Percentiles rank a stretch among this genome's conserved stretches.
phyloP scores from a whole-genome alignment of 768 basidiomycete genomes.

The Nidularia sp. region DNA sequence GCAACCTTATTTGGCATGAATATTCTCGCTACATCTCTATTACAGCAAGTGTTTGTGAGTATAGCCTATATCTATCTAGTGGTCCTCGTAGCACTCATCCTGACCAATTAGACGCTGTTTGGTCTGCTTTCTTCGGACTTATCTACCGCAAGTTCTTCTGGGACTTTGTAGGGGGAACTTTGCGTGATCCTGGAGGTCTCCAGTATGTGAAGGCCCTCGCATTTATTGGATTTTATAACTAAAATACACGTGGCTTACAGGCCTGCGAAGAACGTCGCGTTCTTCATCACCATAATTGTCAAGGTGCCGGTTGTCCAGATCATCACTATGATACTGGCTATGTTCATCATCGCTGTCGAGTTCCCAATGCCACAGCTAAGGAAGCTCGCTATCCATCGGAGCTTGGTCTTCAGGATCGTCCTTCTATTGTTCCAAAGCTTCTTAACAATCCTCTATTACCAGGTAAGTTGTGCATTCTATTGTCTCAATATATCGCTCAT shows the following conservation, averaged over 20 bases:
- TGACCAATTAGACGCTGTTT: slow-evolving; percentile 56
- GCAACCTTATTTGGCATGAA: slow-evolving; percentile 79
- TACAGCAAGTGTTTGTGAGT: slow-evolving; percentile 71
- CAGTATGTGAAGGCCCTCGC: slow-evolving; percentile 48
- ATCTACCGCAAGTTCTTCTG: slow-evolving; percentile 94
- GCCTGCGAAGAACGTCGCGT: slow-evolving; percentile 50
- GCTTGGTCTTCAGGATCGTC: slow-evolving; percentile 56
- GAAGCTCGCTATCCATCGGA: slow-evolving; percentile 57
- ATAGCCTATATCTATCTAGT: not conserved
- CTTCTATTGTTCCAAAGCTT: slow-evolving; percentile 61
- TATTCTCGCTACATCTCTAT: slow-evolving; percentile 67
- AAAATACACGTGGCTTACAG: slow-evolving; percentile 24
- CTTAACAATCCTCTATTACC: slow-evolving; percentile 68
- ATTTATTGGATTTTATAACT: not conserved
- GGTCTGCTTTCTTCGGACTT: slow-evolving; percentile 79
- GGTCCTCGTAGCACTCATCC: not conserved
- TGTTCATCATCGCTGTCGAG: slow-evolving; percentile 64
- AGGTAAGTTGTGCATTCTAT: slow-evolving; percentile 38
- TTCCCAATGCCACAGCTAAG: slow-evolving; percentile 62
- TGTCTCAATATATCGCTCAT: not conserved
- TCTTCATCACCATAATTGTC: slow-evolving; percentile 76
- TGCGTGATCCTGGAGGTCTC: slow-evolving; percentile 75
- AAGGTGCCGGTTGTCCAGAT: slow-evolving; percentile 74
- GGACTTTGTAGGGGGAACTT: slow-evolving; percentile 84
- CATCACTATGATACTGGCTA: slow-evolving; percentile 55